Evolutionary conservation across 495 filamentous ascomycete genomes (phyloP), one percentile per base, ranked within the genome.

Genomic region (Aspergillus carlsbadensis): DNA sequence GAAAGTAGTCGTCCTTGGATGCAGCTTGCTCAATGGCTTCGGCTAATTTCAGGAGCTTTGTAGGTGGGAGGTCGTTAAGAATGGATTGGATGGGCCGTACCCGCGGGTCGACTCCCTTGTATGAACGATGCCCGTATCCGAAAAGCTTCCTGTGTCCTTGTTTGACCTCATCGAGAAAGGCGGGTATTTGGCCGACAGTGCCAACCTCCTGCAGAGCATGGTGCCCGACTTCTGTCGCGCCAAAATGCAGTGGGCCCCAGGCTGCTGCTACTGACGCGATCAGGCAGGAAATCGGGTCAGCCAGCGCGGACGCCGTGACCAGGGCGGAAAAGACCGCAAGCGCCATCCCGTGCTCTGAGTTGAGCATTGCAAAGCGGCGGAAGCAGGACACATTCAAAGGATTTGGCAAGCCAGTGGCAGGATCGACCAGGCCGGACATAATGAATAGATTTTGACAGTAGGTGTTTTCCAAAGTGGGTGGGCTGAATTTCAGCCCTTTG

Each of bases 71-170:
- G 10, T 68, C 74, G 14, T 75, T 59, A 0, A 84, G 56, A 6
- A 84, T 75, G 15, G 66, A 64, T 42, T 71, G 69, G 50, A 84
- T 83, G 13, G 73, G 71, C 10, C 60, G 65, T 24, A 76, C 69
- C 6, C 83, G 72, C 8, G 80, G 82, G 52, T 86, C 83, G 2
- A 74, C 68, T 1, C 73, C 77, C 50, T 78, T 78, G 57, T 84
- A 85, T 0, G 81, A 71, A 10, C 82, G 78, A 65, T 86, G 82
- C 5, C 83, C 83, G 54, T 82, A 84, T n/a, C 82, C 83, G 52
- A 81, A 83, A 2, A 85, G 63, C 37, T 81, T 81, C 22, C 70
- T 66, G 45, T 78, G 74, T 29, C 78, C 76, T 13, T 66, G 41
- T 63, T 83, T 84, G 29, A 85, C 80, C 8, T 71, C 66, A 11